These are phyloP conservation scores for Aspergillus pseudonomiae DNA, from an alignment of 2,329 filamentous ascomycete genomes.

Conservation along the genomic window DNA sequence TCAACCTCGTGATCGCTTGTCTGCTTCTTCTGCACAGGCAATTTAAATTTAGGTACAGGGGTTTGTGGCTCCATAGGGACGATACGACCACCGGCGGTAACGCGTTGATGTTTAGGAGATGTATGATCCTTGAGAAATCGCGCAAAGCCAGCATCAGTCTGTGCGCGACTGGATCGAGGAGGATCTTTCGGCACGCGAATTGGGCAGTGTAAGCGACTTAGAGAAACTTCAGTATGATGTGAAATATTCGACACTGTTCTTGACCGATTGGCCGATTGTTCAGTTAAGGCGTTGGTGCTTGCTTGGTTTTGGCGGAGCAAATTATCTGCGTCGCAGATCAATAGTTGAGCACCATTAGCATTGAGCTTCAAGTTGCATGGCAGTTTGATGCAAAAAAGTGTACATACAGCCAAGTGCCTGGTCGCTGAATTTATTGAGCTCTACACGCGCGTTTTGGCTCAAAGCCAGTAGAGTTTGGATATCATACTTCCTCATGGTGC, in stretches of 20 bases:
- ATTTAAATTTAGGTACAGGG: constrained; percentile 41
- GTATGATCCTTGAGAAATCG: constrained; percentile 51
- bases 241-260: constrained; percentile 27
- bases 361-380: background rate
- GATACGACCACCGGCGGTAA: constrained; percentile 53
- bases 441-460: constrained; percentile 30
- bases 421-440: constrained; percentile 29
- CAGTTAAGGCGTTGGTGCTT: constrained; percentile 27
- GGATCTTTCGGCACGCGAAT: constrained; percentile 37
- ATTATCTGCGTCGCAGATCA: constrained; percentile 24
- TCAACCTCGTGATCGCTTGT: constrained; percentile 2
- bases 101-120: constrained; percentile 53
- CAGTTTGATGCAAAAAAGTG: background rate
- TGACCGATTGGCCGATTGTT: constrained; percentile 29
- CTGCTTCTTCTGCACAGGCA: constrained; percentile 24
- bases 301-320: constrained; percentile 25
- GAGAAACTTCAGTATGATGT: constrained; percentile 21
- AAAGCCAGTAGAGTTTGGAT: constrained; percentile 42
- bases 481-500: constrained; percentile 39
- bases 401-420: constrained; percentile 37
- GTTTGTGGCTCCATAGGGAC: constrained; percentile 47
- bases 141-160: constrained; percentile 48
- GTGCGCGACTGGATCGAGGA: constrained; percentile 34
- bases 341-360: background rate
- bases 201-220: constrained; percentile 23